Conservation (phyloP, 805 yeast species). For the Sungouiella thailandica region DNA sequence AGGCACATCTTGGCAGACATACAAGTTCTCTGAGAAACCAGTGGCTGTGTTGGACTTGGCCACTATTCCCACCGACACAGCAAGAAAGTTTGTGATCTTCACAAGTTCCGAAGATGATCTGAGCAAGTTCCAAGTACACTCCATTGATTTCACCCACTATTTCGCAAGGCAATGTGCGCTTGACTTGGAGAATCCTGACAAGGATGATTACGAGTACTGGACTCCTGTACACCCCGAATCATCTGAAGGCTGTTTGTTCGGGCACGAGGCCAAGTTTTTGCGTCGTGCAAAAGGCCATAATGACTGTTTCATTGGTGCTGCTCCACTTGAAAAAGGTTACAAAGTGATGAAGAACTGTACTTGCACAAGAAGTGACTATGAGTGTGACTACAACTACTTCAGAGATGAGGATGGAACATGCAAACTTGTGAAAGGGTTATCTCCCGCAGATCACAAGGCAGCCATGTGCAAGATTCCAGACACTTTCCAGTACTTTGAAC, state of each 20-base stretch:
- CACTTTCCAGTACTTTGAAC: constrained; percentile 68
- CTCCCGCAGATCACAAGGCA: constrained; percentile 56
- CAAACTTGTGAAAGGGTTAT: constrained; percentile 68
- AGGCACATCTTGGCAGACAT: constrained; percentile 72
- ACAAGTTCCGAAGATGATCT: constrained; percentile 37
- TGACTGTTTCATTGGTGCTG: constrained; percentile 69
- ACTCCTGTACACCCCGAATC: constrained; percentile 34
- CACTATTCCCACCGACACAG: constrained; percentile 90
- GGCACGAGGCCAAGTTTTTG: constrained; percentile 38
- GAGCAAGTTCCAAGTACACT: constrained; percentile 36
- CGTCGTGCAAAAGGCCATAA: constrained; percentile 40
- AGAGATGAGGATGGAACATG: constrained; percentile 79
- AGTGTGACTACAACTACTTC: constrained; percentile 85
- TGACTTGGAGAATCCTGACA: constrained; percentile 36
- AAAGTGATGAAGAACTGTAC: constrained; percentile 62
- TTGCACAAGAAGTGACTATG: constrained; percentile 83
- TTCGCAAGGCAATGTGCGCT: constrained; percentile 37
- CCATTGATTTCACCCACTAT: constrained; percentile 34
- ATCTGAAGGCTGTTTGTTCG: constrained; percentile 37
- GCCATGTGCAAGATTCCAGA: constrained; percentile 55
- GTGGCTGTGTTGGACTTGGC: constrained; percentile 66
- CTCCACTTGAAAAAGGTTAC: constrained; percentile 52
- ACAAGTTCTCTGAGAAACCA: constrained; percentile 52
- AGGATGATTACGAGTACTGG: constrained; percentile 42
- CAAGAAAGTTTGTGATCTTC: constrained; percentile 69